Conservation (phyloP, 192 early-diverging fungal genomes). For the Coemansia sp. region DNA sequence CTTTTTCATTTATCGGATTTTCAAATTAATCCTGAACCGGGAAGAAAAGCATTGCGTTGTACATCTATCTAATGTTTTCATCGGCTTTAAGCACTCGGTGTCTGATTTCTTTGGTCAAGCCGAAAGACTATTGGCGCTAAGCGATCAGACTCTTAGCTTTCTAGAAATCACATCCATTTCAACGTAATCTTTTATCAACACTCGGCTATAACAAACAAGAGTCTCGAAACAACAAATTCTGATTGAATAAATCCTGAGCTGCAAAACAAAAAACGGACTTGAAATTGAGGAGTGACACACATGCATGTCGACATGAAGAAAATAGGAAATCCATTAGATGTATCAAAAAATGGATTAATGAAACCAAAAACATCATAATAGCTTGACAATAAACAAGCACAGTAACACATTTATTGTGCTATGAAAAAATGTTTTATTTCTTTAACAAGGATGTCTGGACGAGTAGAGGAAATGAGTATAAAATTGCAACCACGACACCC, state of each 20-base stretch:
- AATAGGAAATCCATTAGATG: background rate
- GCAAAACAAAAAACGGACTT: background rate
- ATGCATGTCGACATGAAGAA: background rate
- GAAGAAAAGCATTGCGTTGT: too few relatives aligned
- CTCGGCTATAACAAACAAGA: background rate
- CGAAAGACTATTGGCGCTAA: too few relatives aligned
- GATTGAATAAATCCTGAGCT: too few relatives aligned
- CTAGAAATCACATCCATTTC: too few relatives aligned
- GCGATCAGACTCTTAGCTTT: too few relatives aligned
- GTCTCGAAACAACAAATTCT: background rate
- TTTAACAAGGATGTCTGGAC: background rate
- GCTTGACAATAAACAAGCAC: background rate
- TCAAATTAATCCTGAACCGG: too few relatives aligned
- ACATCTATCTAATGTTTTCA: too few relatives aligned
- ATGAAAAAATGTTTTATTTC: background rate
- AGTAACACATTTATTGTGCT: background rate
- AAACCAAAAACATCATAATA: background rate
- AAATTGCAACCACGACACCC: background rate
- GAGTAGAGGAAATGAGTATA: background rate
- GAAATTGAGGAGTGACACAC: background rate
- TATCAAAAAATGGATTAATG: slow-evolving; percentile 1
- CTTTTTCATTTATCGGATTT: too few relatives aligned
- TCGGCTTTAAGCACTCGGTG: too few relatives aligned
- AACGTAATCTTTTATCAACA: too few relatives aligned
- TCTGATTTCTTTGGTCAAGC: too few relatives aligned